Evolutionary conservation across 2,329 filamentous ascomycete species (phyloP), one percentile per base, ranked within the genome.

Genomic region (Calonectria leucothoes): DNA sequence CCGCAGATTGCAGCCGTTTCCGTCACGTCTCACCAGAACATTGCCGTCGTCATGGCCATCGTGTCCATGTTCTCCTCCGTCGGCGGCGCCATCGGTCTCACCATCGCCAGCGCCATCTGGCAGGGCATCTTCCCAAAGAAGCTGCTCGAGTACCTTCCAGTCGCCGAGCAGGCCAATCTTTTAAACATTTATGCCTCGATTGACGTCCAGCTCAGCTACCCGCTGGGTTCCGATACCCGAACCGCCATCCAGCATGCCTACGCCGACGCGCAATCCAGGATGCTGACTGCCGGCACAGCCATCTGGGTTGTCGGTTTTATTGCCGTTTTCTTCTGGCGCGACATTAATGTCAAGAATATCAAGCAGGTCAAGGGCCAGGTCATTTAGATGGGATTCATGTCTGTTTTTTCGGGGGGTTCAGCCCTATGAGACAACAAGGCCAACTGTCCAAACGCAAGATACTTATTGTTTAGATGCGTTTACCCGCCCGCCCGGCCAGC

Each of bases 31-130:
- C 84, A 85, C 73, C 86, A 90, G 75, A 85, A 91, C 74, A 86
- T 92, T 14, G 89, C 91, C n/a, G 87, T 87, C 1, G 86, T 89
- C 6, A 85, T 92, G 4, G 90, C 91, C 15, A 83, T 93, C 71
- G 86, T 90, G 72, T 84, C 88, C 25, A 88, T 93, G 29, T 89
- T 90, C 39, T 87, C 89, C 59, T 87, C 88, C 65, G 86, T 93
- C 71, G 91, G 91, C 48, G 89, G 89, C 25, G 90, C 90, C 4
- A 85, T 92, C 15, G 91, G 91, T 3, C 85, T 86, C 2, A 89
- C 91, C 2, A 86, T 93, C 66, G 89, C 91, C 1, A 89, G 88
- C 0, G 89, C 91, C 0, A 89, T 93, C 71, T 93, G 91, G 91
- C 89, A 89, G 1, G 86, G 87, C 72, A 85, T 89, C 10, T 89